A percentile compares a stretch with the other conserved stretches of the same genome.
These are phyloP conservation scores for Blumeriella jaapii DNA, from an alignment of 2,329 filamentous ascomycete species.

Conservation along the genomic window DNA sequence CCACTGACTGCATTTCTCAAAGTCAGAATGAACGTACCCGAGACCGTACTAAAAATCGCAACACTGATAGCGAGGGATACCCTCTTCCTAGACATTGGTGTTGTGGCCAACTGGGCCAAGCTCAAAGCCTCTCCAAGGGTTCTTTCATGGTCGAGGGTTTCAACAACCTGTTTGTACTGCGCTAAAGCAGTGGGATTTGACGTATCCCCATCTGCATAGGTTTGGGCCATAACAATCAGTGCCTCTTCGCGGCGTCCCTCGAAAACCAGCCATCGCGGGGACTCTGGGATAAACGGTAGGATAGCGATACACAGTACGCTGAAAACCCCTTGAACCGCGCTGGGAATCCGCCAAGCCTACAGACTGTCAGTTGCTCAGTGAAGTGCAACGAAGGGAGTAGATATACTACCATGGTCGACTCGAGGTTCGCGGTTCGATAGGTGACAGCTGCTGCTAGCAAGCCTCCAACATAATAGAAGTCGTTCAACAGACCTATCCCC, in stretches of 20 bases:
- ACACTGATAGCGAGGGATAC: constrained; percentile 36
- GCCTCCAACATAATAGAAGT: constrained; percentile 27
- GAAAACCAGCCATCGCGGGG: constrained; percentile 47
- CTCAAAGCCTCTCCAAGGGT: constrained; percentile 29
- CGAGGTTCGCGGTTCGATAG: constrained; percentile 27
- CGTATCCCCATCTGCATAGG: constrained; percentile 43
- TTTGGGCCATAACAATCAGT: constrained; percentile 31
- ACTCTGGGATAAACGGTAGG: constrained; percentile 32
- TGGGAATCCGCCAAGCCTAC: constrained; percentile 29
- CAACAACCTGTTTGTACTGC: constrained; percentile 32
- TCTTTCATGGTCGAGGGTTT: constrained; percentile 34
- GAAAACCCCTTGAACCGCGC: constrained; percentile 22
- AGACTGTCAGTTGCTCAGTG: no score
- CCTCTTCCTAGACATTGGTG: constrained; percentile 39
- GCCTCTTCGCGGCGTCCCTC: constrained; percentile 37
- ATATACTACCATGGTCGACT: no score
- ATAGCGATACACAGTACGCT: constrained; percentile 14
- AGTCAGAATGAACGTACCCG: no score
- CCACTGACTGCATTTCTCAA: no score
- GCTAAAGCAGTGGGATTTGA: constrained; percentile 33
- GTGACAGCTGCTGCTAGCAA: constrained; percentile 28
- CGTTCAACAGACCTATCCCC: constrained; percentile 31
- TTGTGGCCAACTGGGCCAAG: constrained; percentile 31
- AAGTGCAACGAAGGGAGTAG: no score
- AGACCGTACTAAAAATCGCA: constrained; percentile 39